Percentiles rank a stretch among this genome's conserved stretches.
Conservation (phyloP, 2,329 filamentous ascomycete species). For the Chaetomium olivaceum region DNA sequence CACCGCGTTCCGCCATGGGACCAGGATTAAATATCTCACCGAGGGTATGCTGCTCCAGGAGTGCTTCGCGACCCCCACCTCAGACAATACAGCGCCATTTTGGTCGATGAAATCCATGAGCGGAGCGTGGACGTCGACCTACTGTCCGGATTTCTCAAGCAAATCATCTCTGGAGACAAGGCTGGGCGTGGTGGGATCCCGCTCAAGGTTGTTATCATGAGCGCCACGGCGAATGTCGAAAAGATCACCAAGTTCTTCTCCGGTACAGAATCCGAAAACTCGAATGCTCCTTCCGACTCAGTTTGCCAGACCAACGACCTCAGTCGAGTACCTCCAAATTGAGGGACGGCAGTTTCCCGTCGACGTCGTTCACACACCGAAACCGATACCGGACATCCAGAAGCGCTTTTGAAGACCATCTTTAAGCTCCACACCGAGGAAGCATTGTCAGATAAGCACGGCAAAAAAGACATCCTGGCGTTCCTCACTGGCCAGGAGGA, state of each 20-base stretch:
- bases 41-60: conserved; percentile 97
- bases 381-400: conserved; percentile 76
- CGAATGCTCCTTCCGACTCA: not conserved
- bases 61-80: conserved; percentile 80
- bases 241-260: conserved; percentile 75
- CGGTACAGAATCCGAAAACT: conserved; percentile 14
- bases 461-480: conserved; percentile 71
- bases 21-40: conserved; percentile 88
- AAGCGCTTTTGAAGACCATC: conserved; percentile 76
- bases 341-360: conserved; percentile 88
- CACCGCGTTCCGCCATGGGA: conserved; percentile 78
- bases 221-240: conserved; percentile 88
- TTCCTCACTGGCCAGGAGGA: conserved; percentile 93
- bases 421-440: conserved; percentile 86
- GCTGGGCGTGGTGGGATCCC: conserved; percentile 69
- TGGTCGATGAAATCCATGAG: conserved; percentile 97
- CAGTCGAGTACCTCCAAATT: conserved; percentile 60
- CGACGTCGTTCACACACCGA: conserved; percentile 70
- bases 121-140: conserved; percentile 92
- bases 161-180: conserved; percentile 65
- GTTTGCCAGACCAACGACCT: conserved; percentile 25
- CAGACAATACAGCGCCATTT: conserved; percentile 80
- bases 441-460: conserved; percentile 70
- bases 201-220: conserved; percentile 93
- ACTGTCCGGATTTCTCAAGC: conserved; percentile 82